Conservation (phyloP, 1,139 yeast genomes). For the Scheffersomyces segobiensis region DNA sequence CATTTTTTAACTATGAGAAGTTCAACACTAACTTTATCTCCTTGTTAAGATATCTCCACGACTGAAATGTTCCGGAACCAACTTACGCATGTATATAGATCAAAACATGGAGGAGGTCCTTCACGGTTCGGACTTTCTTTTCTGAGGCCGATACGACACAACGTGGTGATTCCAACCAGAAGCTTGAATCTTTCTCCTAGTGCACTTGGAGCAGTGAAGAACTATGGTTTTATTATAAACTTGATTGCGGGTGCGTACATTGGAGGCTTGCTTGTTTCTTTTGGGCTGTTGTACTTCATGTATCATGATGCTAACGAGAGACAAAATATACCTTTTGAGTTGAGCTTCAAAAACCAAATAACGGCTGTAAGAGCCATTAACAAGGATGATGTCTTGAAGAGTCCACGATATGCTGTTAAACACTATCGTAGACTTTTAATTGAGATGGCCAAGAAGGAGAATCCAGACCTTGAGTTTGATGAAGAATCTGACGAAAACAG, state of each 20-base stretch:
- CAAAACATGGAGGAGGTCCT: not conserved
- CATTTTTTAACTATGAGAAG: not conserved
- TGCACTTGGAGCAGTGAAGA: constrained; percentile 25
- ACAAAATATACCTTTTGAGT: constrained; percentile 44
- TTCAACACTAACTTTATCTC: not conserved
- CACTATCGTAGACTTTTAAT: constrained; percentile 43
- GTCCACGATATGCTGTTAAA: constrained; percentile 47
- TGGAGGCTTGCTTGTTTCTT: constrained; percentile 42
- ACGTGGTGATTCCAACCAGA: constrained; percentile 1
- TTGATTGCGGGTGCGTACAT: constrained; percentile 46
- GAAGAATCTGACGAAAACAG: constrained; percentile 23
- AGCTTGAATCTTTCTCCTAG: constrained; percentile 10
- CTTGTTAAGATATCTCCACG: not conserved
- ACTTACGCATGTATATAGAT: not conserved
- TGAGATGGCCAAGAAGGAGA: constrained; percentile 34
- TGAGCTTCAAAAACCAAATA: constrained; percentile 33
- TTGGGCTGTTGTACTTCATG: constrained; percentile 41
- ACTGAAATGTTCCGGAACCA: not conserved
- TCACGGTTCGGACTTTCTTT: not conserved
- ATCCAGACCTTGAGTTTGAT: constrained; percentile 25
- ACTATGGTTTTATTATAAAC: constrained; percentile 36
- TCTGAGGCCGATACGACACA: not conserved
- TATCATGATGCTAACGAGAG: constrained; percentile 43
- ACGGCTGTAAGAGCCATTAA: constrained; percentile 46
- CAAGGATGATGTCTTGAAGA: constrained; percentile 45